Conservation (phyloP, 192 early-diverging fungal species). For the Backusella parvicylindrica region DNA sequence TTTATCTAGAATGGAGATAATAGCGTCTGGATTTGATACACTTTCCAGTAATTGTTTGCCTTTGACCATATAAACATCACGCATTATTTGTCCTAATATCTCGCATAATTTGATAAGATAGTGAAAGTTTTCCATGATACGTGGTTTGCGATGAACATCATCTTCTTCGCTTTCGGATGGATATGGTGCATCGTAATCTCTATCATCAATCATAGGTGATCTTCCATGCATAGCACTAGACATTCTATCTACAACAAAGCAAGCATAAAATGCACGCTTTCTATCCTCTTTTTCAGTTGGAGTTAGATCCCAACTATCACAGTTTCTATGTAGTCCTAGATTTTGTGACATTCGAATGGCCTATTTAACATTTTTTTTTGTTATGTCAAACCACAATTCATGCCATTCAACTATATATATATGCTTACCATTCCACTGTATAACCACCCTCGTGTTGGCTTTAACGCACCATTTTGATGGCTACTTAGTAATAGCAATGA, state of each 20-base stretch:
- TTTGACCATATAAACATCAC: constrained; percentile 46
- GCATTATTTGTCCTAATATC: constrained; percentile 48
- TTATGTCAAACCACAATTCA: background rate
- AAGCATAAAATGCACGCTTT: constrained; percentile 71
- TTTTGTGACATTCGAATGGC: constrained; percentile 78
- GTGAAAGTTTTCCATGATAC: constrained; percentile 35
- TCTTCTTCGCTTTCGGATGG: constrained; percentile 18
- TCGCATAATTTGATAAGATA: constrained; percentile 26
- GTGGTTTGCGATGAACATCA: background rate
- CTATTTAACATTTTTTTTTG: constrained; percentile 4
- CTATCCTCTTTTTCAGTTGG: constrained; percentile 58
- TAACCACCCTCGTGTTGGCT: constrained; percentile 27
- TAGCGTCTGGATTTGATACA: constrained; percentile 20
- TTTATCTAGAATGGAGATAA: constrained; percentile 23
- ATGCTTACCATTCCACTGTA: constrained; percentile 35
- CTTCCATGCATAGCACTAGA: constrained; percentile 64
- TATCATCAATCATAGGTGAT: constrained; percentile 45
- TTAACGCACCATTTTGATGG: constrained; percentile 33
- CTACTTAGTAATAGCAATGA: constrained; percentile 27
- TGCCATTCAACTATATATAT: background rate
- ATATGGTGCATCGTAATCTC: constrained; percentile 39
- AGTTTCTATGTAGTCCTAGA: constrained; percentile 72
- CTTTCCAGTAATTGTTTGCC: constrained; percentile 16
- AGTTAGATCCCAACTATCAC: constrained; percentile 49
- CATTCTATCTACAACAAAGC: constrained; percentile 67